Base-by-base conservation (phyloP, 1,284 basidiomycete species). In the Rhodotorula glutinis region DNA sequence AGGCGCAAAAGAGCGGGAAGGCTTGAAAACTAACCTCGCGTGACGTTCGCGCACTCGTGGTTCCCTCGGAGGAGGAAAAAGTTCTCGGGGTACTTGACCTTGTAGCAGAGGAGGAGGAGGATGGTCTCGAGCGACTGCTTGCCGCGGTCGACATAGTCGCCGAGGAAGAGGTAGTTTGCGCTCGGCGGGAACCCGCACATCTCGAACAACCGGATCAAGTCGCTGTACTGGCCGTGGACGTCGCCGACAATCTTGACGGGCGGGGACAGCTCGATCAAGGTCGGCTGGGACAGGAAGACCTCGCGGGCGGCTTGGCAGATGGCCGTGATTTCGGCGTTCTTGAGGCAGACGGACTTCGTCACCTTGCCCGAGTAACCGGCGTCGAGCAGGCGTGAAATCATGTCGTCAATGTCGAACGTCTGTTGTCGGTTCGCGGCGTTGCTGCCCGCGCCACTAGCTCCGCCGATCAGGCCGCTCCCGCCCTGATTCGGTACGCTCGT, bases 211-310 rank as follows among this genome's bases (percentile, higher is more conserved):
- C 96, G 88, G 75, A 98, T 95, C 76, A 99, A 86, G 82, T 99
- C 96, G 67, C 91, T 92, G 80, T 98, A 99, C 78, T 82, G 75
- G 8, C 96, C 96, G 79, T 99, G 96, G 5, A 98, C 94, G 80
- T 99, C 96, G 40, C 96, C 96, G 21, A 98, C 95, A 73, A 99
- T 98, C 85, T 98, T 99, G 76, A 98, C 96, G 16, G 96, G 95
- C 13, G 96, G 96, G 29, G 90, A 92, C 58, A 99, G 85, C 81
- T 99, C 96, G 78, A 99, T 91, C 69, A 99, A 86, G 1, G 96
- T 98, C 14, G 96, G 96, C 79, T 99, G 96, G 75, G 86, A 88
- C 72, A 99, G 87, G 79, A 98, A 95, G 60, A 98, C 91, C 74
- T 98, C 96, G 63, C 95, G 87, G 29, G 94, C 95, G n/a, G 95